Base-by-base conservation (phyloP, 139 green algal genomes). In the Chlorella sp. region DNA sequence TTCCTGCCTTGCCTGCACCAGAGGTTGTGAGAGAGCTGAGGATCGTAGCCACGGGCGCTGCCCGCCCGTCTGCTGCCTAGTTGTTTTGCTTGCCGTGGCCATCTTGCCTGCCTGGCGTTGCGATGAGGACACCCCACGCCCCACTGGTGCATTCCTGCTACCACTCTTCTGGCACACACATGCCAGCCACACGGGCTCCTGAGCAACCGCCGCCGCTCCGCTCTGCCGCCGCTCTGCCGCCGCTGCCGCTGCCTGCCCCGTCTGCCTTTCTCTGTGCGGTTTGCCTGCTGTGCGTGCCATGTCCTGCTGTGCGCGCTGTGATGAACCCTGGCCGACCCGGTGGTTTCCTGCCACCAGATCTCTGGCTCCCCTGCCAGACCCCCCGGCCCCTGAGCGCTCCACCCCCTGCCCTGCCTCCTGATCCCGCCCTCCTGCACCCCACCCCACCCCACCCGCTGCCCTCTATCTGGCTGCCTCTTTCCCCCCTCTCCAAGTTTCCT, bases 331-430 rank as follows among this genome's bases (percentile, higher is more conserved):
- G 14, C 79, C 79, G 42, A 16, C 79, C 79, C 79, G 79, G 79
- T 85, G 79, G 42, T 30, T 85, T 85, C 79, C 79, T 85, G 79
- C 79, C 79, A 85, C 79, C 79, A 64, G 28, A 11, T 42, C 24
- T 48, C 79, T 85, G 79, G 79, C 79, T 36, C 79, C 19, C 42
- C 15, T 85, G 79, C 79, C 79, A 68, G 79, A 85, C 5, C 7
- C 42, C 42, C 30, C 30, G 79, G 79, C 79, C 79, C 32, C 79
- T 68, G 79, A 85, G 79, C 79, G 79, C 42, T 68, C 0, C 26
- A 12, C 28, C 73, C 3, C 77, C 34, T 83, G 37, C 39, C 79
- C 53, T 1, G 36, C 42, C 79, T n/a, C 60, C 21, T 61, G 3
- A 1, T 83, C 39, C 42, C 32, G n/a, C 12, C 79, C 42, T 7